phyloP scores from a whole-genome alignment of 495 filamentous ascomycete species.

The Aspergillus panamensis region DNA sequence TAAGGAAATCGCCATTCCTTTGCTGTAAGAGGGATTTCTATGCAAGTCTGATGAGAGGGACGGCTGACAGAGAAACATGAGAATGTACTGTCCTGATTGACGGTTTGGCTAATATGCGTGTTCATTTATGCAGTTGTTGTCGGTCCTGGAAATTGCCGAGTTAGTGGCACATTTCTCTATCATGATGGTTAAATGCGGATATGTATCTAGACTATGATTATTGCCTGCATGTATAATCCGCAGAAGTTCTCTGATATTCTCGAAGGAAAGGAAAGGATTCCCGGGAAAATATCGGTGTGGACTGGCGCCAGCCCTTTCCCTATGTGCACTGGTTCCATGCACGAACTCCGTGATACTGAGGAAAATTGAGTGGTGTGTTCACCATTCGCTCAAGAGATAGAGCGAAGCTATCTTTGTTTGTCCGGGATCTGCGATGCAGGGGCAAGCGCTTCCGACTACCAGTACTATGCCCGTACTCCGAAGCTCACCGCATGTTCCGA shows the following conservation, averaged over 20 bases:
- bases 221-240: background rate
- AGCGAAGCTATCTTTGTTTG: no score
- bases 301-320: background rate
- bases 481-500: no score
- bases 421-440: no score
- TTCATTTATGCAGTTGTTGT: no score
- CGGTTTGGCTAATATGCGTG: no score
- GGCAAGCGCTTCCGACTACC: no score
- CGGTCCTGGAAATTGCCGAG: no score
- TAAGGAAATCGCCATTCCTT: conserved; percentile 20
- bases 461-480: no score
- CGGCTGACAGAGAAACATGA: background rate
- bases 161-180: no score
- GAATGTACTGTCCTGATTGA: no score
- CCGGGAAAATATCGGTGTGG: background rate
- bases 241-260: background rate
- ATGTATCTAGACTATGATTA: background rate
- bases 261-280: background rate
- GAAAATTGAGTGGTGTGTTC: no score
- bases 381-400: no score
- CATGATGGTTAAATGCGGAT: background rate
- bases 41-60: background rate
- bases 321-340: background rate
- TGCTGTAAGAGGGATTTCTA: background rate
- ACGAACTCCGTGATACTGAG: background rate